Evolutionary conservation across 148 eudicot genomes (phyloP).

Genomic region (Mesembryanthemum crystallinum): DNA sequence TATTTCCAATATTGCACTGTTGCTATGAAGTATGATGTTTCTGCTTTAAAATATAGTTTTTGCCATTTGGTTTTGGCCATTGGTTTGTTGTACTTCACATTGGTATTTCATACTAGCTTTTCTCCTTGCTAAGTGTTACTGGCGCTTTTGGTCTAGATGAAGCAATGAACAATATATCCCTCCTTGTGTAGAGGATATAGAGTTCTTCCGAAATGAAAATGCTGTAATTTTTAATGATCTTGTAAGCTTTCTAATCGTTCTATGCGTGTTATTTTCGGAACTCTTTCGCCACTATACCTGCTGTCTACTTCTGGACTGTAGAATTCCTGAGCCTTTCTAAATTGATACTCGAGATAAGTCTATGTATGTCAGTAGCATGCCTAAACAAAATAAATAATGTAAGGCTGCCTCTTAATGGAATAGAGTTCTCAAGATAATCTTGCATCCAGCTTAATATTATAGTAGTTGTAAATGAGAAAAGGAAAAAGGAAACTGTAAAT

Average conservation of each 20-base stretch:
- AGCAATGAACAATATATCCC: background rate
- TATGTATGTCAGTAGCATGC: background rate
- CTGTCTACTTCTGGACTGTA: background rate
- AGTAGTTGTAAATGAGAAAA: background rate
- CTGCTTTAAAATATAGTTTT: background rate
- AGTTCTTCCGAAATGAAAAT: background rate
- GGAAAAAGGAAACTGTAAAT: background rate
- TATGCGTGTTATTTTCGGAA: background rate
- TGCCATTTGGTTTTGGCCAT: background rate
- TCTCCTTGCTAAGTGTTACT: background rate
- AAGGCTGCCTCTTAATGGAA: background rate
- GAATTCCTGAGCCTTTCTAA: background rate
- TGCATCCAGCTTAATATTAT: background rate
- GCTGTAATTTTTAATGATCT: background rate
- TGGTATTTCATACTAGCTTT: background rate
- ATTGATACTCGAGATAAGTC: too few relatives aligned
- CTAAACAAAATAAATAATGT: background rate
- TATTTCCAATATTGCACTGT: constrained; percentile 4
- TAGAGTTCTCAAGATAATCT: background rate
- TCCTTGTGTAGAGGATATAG: too few relatives aligned
- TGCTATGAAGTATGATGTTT: background rate
- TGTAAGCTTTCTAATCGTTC: background rate
- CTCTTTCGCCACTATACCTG: background rate
- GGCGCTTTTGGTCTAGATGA: background rate
- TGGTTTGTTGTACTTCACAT: background rate